Evolutionary conservation across 441 rosid genomes (phyloP), one percentile per base, ranked within the genome.

Genomic region (Lagerstroemia fauriei): DNA sequence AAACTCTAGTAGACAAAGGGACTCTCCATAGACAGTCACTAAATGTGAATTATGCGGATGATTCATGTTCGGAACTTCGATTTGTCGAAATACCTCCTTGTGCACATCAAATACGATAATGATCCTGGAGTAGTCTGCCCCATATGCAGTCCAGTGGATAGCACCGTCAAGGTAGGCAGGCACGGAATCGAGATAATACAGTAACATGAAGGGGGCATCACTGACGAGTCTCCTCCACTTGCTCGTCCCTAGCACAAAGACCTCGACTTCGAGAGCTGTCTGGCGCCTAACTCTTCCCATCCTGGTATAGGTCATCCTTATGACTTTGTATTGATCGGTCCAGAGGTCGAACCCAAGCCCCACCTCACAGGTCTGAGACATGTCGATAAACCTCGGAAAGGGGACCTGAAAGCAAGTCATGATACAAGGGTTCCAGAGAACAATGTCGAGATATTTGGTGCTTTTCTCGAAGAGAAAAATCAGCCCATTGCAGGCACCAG

Each of bases 341-440:
- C 3, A 16, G 59, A 18, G 7, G 59, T 53, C 59, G 20, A 1
- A 53, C 24, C 59, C 59, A 53, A 53, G 20, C 59, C 59, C 59
- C 3, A 53, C 59, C 16, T 53, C 59, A 53, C 24, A 53, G 7
- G 59, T 4, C 22, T 20, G 3, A 18, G 0, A 5, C 22, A 4
- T 25, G 68, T 7, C 11, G 20, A 77, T 50, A 14, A 56, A 59
- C 61, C 77, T 63, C 47, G 81, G 41, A 69, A 53, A 7, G 7
- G 77, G 81, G 14, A 77, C 8, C 48, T 46, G 61, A 48, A 56
- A 31, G 46, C 69, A 61, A 16, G 72, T 82, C 72, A 77, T 72
- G 47, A 77, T 72, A 14, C 73, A 77, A n/a, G 81, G 84, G 78
- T 82, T 82, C 84, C 84, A 77, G 29, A 82, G 61, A 47, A 70